Percentiles rank a stretch among this genome's conserved stretches.
Evolutionary conservation across 495 filamentous ascomycete genomes (phyloP).

Genomic region (Chaetomium cochliodes): DNA sequence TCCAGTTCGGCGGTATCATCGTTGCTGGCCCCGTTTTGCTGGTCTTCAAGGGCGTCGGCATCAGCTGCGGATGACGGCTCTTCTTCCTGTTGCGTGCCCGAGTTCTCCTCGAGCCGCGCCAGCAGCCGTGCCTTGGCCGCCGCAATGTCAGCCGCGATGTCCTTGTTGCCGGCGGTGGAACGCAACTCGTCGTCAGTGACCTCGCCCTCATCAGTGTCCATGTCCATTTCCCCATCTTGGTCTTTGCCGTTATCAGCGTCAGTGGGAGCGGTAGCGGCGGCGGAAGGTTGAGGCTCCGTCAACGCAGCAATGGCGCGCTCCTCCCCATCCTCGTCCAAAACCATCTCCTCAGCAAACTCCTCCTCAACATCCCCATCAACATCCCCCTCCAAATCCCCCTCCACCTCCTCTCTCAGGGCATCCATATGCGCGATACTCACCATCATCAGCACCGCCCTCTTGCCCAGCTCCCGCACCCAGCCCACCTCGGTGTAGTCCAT

Average conservation of each 20-base stretch:
- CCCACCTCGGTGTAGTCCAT: slow-evolving; percentile 58
- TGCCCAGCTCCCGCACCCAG: slow-evolving; percentile 57
- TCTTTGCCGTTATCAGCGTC: slow-evolving; percentile 20
- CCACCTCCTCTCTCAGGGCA: slow-evolving; percentile 42
- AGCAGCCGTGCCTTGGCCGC: slow-evolving; percentile 60
- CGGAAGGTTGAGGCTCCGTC: not conserved
- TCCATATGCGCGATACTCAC: slow-evolving; percentile 51
- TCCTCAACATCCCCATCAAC: slow-evolving; percentile 32
- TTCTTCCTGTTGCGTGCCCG: slow-evolving; percentile 12
- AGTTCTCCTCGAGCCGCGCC: slow-evolving; percentile 41
- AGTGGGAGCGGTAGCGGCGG: not conserved
- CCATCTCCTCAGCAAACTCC: slow-evolving; percentile 28
- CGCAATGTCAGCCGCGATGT: slow-evolving; percentile 49
- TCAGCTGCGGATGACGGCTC: not conserved
- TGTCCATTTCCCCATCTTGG: slow-evolving; percentile 43
- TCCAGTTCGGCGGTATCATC: slow-evolving; percentile 13
- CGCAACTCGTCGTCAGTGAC: slow-evolving; percentile 37
- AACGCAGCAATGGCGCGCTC: slow-evolving; percentile 17
- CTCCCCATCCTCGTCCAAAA: slow-evolving; percentile 25
- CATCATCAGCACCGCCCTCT: slow-evolving; percentile 56
- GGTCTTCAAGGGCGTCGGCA: slow-evolving; percentile 5
- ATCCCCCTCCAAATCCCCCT: slow-evolving; percentile 28
- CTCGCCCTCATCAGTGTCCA: slow-evolving; percentile 50
- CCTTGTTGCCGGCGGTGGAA: slow-evolving; percentile 27
- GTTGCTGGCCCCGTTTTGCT: not conserved